These are phyloP conservation scores for Penicillium sp. DNA, from an alignment of 2,329 filamentous ascomycete species.

Conservation along the genomic window DNA sequence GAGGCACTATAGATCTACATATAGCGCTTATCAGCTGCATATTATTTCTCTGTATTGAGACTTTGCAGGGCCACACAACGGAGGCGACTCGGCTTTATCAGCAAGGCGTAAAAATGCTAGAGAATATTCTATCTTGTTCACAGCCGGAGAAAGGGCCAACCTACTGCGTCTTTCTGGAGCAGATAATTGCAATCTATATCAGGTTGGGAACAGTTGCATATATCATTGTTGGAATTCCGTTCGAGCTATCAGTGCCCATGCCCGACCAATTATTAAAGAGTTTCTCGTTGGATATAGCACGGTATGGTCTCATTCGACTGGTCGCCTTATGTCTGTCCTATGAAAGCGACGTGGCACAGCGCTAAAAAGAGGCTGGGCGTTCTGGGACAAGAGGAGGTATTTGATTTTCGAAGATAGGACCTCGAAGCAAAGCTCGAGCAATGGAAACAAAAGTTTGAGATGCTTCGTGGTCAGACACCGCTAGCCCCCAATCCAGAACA, in stretches of 20 bases:
- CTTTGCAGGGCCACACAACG: conserved; percentile 20
- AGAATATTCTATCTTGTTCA: conserved; percentile 19
- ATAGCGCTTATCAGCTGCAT: conserved; percentile 31
- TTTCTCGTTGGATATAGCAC: neutral
- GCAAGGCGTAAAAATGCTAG: conserved; percentile 21
- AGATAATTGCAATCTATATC: conserved; percentile 30
- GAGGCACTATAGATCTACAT: conserved; percentile 22
- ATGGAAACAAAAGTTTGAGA: neutral
- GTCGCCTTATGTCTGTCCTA: neutral
- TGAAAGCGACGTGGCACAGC: neutral
- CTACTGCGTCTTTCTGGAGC: conserved; percentile 21
- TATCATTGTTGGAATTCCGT: neutral
- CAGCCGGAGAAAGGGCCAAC: conserved; percentile 15
- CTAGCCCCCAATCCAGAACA: neutral
- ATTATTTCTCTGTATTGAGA: conserved; percentile 34
- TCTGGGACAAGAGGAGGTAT: neutral
- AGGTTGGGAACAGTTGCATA: conserved; percentile 25
- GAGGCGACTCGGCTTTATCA: conserved; percentile 26
- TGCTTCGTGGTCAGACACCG: neutral
- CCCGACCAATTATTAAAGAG: neutral
- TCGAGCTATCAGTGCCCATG: conserved; percentile 6
- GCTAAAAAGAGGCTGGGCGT: neutral
- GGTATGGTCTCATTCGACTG: neutral
- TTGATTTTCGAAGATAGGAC: neutral
- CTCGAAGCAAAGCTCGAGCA: neutral